Conservation (phyloP, 176 grass and related monocot species). For the Carex pumila region DNA sequence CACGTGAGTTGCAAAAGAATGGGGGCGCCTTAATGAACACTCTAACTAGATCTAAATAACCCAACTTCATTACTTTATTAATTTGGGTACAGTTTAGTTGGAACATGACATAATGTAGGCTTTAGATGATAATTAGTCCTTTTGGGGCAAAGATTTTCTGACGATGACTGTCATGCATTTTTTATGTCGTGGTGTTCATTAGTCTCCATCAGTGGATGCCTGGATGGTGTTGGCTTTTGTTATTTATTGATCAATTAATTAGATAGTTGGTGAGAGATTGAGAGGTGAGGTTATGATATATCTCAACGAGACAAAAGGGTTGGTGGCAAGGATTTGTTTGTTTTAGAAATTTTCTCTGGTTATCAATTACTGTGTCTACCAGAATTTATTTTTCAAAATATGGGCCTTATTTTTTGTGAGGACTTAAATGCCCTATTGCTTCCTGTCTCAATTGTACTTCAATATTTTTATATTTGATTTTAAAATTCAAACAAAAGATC, state of each 20-base stretch:
- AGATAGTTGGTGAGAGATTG: neutral
- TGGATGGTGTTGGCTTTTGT: neutral
- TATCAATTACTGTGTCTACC: neutral
- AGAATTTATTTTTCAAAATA: neutral
- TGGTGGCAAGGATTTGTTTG: neutral
- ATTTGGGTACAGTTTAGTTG: neutral
- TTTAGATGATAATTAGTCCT: neutral
- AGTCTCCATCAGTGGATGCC: neutral
- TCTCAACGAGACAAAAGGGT: neutral
- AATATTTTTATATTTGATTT: too few species aligned
- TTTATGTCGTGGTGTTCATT: neutral
- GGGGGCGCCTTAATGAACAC: slow-evolving; percentile 2
- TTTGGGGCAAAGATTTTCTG: neutral
- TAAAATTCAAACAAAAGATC: too few species aligned
- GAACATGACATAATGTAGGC: slow-evolving; percentile 7
- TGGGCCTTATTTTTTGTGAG: neutral
- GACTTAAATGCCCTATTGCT: too few species aligned
- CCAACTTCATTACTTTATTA: neutral
- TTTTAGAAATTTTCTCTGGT: neutral
- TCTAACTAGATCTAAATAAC: neutral
- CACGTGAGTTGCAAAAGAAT: slow-evolving; percentile 5
- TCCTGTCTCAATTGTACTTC: too few species aligned
- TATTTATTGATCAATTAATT: neutral
- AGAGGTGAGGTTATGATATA: neutral
- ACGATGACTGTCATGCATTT: neutral